phyloP scores from a whole-genome alignment of 257 asterid genomes.

The Gynochthodes officinalis region DNA sequence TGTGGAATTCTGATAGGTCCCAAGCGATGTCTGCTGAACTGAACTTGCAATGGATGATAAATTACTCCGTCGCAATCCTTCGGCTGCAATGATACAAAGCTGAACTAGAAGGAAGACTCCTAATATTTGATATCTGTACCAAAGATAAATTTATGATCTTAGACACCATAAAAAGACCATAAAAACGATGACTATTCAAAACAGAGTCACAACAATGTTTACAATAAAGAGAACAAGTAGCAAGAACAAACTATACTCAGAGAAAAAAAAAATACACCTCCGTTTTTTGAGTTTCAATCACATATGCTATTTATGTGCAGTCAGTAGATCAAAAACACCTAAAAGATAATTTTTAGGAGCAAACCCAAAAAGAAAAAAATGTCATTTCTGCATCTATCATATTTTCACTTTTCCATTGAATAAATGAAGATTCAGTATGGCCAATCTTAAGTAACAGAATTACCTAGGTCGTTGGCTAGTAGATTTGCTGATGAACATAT shows the following conservation, averaged over 20 bases:
- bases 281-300: neutral
- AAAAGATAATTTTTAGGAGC: constrained; percentile 6
- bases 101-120: constrained; percentile 96
- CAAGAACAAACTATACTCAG: neutral
- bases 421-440: neutral
- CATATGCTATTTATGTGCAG: neutral
- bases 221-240: neutral
- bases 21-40: constrained; percentile 65
- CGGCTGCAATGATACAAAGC: constrained; percentile 89
- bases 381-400: neutral
- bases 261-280: neutral
- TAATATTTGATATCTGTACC: constrained; percentile 88
- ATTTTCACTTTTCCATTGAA: neutral
- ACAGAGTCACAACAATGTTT: neutral
- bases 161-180: neutral
- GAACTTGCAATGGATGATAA: constrained; percentile 77
- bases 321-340: neutral
- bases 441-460: constrained; percentile 10
- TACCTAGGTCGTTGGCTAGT: constrained; percentile 91
- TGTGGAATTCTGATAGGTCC: constrained; percentile 66
- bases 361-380: too few species aligned
- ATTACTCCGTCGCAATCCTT: constrained; percentile 82
- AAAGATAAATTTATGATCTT: constrained; percentile 15
- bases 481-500: constrained; percentile 87
- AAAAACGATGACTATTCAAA: neutral